Base-by-base conservation (phyloP, 1,284 basidiomycete species). In the Megacollybia platyphylla region DNA sequence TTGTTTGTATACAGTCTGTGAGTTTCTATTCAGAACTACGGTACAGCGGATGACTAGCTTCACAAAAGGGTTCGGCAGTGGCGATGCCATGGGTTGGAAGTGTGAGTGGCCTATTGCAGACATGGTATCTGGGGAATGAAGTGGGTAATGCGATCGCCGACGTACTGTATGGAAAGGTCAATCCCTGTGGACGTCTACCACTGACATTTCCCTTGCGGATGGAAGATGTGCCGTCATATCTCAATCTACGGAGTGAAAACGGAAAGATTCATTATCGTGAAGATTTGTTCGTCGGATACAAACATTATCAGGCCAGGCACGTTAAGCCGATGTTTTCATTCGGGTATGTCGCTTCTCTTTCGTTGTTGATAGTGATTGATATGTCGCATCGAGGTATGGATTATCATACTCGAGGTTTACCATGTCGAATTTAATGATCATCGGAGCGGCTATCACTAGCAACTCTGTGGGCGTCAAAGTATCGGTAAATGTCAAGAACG, bases 41-140 rank as follows among this genome's bases (percentile, higher is more conserved):
- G 30, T 13, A 26, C 11, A 15, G 15, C 4, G 7, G 15, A 17
- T 29, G n/a, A 36, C 20, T 34, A 10, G 29, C 15, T 27, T 41
- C 42, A 32, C 28, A 5, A 30, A 41, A 79, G 77, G 77, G 78
- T 5, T 80, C 77, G 15, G 71, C 76, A 6, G 70, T 77, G 9
- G 71, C 78, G 0, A 79, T 79, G 77, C 76, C 78, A 8, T 81
- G 77, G 77, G 61, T 72, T 1, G 50, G 67, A 41, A 57, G 66
- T 15, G 71, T 77, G 11, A 57, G 58, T n/a, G 70, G 67, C 2
- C 56, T 80, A 28, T 50, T 81, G 5, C 76, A 79, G 47, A 61
- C 76, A 0, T 81, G 77, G 77, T 87, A 85, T 52, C 76, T 73
- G 4, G 86, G 85, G 2, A 86, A 87, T 54, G 83, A 85, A 57